A percentile compares a stretch with the other conserved stretches of the same genome.
Conservation (phyloP, 139 green algal genomes). For the Tetradesmus lagerheimii region DNA sequence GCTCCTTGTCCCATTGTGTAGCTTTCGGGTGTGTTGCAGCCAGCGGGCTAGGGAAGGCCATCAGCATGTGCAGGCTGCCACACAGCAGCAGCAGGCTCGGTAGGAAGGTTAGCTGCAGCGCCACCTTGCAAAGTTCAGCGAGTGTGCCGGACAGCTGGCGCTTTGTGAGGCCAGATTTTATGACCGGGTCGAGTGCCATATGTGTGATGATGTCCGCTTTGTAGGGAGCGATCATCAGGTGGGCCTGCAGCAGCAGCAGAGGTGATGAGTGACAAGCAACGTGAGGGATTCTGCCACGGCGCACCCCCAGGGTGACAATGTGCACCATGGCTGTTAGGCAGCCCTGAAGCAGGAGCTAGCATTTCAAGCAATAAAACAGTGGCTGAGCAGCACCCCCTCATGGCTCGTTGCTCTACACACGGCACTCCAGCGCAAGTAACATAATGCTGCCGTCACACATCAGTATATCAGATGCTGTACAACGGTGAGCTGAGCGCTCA, state of each 20-base stretch:
- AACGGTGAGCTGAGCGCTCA: too few species aligned
- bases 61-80: neutral
- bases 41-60: neutral
- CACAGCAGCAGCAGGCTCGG: constrained; percentile 21
- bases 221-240: neutral
- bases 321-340: too few species aligned
- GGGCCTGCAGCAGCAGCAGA: constrained; percentile 27
- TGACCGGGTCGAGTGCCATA: neutral
- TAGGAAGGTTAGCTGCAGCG: constrained; percentile 10
- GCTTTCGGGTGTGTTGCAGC: neutral
- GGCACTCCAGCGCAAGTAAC: too few species aligned
- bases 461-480: too few species aligned
- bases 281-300: too few species aligned
- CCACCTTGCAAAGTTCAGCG: neutral
- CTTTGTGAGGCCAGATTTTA: neutral
- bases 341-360: too few species aligned
- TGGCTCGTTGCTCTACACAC: too few species aligned
- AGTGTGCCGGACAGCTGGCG: neutral
- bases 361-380: too few species aligned
- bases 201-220: neutral
- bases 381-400: too few species aligned
- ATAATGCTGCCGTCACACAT: too few species aligned
- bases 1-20: neutral
- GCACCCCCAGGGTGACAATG: too few species aligned
- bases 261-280: neutral